A percentile compares a stretch with the other conserved stretches of the same genome.
Evolutionary conservation across 306 rosid species (phyloP).

Genomic region (Cicer chorassanicum): DNA sequence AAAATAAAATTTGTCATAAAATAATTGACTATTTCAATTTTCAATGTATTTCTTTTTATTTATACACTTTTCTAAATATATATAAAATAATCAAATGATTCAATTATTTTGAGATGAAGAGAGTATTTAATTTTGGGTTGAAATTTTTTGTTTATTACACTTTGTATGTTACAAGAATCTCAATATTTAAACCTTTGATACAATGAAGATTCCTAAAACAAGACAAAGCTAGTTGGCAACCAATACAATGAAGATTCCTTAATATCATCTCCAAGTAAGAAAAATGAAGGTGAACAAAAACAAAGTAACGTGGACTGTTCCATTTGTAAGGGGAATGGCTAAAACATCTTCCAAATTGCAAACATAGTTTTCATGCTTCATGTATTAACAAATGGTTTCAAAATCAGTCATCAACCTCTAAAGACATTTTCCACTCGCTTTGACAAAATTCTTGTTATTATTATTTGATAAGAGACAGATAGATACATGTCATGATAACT

Average conservation of each 20-base stretch:
- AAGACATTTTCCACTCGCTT: constrained; percentile 24
- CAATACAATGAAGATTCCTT: constrained; percentile 12
- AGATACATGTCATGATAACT: neutral
- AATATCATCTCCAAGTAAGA: constrained; percentile 42
- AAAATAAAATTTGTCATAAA: no score
- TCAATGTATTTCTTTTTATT: no score
- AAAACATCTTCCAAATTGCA: constrained; percentile 56
- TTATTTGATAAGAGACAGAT: neutral
- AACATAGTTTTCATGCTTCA: constrained; percentile 58
- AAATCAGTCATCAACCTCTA: neutral
- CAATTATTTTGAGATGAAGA: no score
- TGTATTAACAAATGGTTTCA: constrained; percentile 66
- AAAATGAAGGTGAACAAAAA: constrained; percentile 39
- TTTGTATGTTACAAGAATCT: neutral
- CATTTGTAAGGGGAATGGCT: constrained; percentile 65
- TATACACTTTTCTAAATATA: no score
- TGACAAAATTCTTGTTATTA: neutral
- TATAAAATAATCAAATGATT: no score
- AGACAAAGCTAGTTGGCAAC: neutral
- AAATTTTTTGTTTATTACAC: neutral
- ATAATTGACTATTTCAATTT: no score
- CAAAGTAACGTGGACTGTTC: constrained; percentile 49
- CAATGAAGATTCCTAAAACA: neutral
- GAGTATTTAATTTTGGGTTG: neutral
- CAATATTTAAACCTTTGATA: neutral